A percentile compares a stretch with the other conserved stretches of the same genome.
These are phyloP conservation scores for Taiwanofungus camphoratus DNA, from an alignment of 1,284 basidiomycete species.

Conservation along the genomic window DNA sequence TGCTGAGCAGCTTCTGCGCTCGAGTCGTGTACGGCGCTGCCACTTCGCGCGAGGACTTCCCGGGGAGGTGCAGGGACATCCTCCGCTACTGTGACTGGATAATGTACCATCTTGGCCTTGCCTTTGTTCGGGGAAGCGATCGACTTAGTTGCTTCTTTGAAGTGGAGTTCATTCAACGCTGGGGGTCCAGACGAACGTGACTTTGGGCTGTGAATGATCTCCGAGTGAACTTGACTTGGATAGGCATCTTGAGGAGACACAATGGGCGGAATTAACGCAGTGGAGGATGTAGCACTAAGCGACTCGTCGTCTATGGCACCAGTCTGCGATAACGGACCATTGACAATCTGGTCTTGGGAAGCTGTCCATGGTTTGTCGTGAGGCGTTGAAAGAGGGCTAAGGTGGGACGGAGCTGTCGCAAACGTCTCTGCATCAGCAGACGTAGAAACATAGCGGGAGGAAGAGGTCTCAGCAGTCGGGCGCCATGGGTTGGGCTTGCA, in stretches of 20 bases:
- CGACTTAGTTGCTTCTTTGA: too few relatives aligned
- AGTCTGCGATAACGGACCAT: constrained; percentile 2
- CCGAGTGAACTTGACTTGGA: background rate
- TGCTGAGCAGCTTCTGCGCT: constrained; percentile 53
- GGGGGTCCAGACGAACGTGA: background rate
- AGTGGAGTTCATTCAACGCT: constrained; percentile 1
- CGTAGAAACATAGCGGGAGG: constrained; percentile 1
- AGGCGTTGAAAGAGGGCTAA: constrained; percentile 2
- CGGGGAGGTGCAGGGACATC: constrained; percentile 44
- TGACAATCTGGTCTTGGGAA: constrained; percentile 2
- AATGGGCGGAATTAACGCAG: constrained; percentile 13
- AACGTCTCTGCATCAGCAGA: constrained; percentile 28
- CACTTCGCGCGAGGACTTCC: constrained; percentile 54
- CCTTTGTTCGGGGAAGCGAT: constrained; percentile 14
- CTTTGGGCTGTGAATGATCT: constrained; percentile 2
- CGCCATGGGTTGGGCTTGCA: too few relatives aligned
- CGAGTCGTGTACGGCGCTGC: constrained; percentile 45
- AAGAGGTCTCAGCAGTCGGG: background rate
- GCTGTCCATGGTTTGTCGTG: background rate
- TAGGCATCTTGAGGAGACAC: constrained; percentile 1
- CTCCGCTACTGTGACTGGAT: constrained; percentile 20
- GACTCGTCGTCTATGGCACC: constrained; percentile 1
- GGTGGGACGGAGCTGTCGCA: constrained; percentile 30
- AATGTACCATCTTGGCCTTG: constrained; percentile 30
- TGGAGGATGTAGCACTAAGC: constrained; percentile 9